phyloP scores from a whole-genome alignment of 768 basidiomycete genomes.

The Nidularia pulvinata region DNA sequence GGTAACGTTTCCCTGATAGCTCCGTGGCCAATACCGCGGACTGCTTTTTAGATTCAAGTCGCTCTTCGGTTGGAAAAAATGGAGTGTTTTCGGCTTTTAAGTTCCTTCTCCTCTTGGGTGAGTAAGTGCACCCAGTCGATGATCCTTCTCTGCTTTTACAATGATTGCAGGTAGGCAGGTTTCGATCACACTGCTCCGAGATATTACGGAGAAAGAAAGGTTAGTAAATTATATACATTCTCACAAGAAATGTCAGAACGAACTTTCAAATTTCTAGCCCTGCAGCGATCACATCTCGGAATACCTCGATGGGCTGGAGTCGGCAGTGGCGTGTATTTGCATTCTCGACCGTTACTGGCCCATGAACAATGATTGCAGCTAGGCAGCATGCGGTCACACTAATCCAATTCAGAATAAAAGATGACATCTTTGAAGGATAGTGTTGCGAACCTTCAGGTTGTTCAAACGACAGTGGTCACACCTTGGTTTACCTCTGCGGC shows the following conservation, averaged over 20 bases:
- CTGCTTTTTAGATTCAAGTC: too few relatives aligned
- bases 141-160: conserved; percentile 49
- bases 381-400: conserved; percentile 75
- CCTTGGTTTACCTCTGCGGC: conserved; percentile 71
- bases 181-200: conserved; percentile 61
- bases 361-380: conserved; percentile 74
- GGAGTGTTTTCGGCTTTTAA: not conserved
- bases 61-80: too few relatives aligned
- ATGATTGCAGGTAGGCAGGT: conserved; percentile 70
- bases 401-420: conserved; percentile 1
- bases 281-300: conserved; percentile 73
- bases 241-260: conserved; percentile 8
- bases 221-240: not conserved
- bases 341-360: conserved; percentile 55
- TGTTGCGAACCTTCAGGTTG: conserved; percentile 59
- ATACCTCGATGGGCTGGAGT: conserved; percentile 78
- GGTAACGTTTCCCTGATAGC: too few relatives aligned
- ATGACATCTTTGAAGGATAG: not conserved
- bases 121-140: conserved; percentile 60
- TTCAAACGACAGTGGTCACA: conserved; percentile 74
- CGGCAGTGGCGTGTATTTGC: conserved; percentile 72
- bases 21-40: too few relatives aligned
- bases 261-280: conserved; percentile 66
- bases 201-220: not conserved
- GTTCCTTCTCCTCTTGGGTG: conserved; percentile 68